Evolutionary conservation across 768 basidiomycete genomes (phyloP).

Genomic region (Rhodotorula babjevae): DNA sequence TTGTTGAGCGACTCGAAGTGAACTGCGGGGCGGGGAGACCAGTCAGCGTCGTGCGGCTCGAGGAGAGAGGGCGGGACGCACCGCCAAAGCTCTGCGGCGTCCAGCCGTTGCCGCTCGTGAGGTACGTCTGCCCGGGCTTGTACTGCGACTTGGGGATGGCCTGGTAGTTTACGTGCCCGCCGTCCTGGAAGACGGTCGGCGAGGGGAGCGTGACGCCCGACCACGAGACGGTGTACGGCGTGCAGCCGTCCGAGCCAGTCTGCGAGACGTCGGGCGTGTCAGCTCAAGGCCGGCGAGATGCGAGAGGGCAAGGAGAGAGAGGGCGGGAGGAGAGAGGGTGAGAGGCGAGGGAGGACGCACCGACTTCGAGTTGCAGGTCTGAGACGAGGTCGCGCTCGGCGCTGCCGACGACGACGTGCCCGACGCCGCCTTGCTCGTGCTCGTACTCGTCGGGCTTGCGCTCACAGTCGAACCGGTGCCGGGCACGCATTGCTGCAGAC

Average conservation of each 20-base stretch:
- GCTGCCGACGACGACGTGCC: neutral
- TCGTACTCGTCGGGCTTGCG: neutral
- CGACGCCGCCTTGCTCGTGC: neutral
- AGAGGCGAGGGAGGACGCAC: neutral
- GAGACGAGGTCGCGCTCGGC: neutral
- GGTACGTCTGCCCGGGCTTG: constrained; percentile 7
- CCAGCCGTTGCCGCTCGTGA: neutral
- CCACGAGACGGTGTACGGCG: constrained; percentile 4
- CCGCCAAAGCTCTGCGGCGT: constrained; percentile 6
- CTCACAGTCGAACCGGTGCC: neutral
- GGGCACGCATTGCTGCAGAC: neutral
- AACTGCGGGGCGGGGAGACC: neutral
- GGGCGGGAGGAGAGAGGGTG: neutral
- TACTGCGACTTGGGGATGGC: constrained; percentile 14
- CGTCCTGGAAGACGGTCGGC: neutral
- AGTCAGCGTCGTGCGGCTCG: neutral
- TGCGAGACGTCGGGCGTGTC: neutral
- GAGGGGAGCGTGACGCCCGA: constrained; percentile 3
- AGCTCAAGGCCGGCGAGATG: neutral
- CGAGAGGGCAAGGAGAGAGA: neutral
- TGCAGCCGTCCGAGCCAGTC: constrained; percentile 9
- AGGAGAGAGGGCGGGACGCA: neutral
- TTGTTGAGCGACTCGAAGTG: constrained; percentile 22
- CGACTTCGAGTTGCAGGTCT: neutral
- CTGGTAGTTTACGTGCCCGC: constrained; percentile 15